These are phyloP conservation scores for Podospora australis DNA, from an alignment of 495 filamentous ascomycete species.

Conservation along the genomic window DNA sequence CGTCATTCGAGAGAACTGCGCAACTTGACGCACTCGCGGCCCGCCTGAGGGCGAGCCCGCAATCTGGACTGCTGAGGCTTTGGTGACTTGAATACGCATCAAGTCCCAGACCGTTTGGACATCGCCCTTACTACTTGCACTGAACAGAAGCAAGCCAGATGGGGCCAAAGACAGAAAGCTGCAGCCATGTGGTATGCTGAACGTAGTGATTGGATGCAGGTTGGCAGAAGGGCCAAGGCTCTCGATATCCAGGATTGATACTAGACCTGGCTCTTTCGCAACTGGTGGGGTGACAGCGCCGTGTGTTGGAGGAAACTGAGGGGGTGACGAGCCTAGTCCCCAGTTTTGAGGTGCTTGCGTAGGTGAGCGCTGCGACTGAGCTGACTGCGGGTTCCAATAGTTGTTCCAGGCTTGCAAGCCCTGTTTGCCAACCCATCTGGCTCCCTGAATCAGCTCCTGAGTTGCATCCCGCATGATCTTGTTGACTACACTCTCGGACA, in stretches of 20 bases:
- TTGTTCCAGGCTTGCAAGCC: conserved; percentile 80
- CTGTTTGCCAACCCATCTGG: conserved; percentile 80
- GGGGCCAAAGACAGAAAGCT: conserved; percentile 89
- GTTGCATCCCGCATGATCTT: conserved; percentile 81
- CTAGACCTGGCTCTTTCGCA: conserved; percentile 63
- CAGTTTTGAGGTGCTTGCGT: conserved; percentile 24
- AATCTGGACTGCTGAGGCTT: conserved; percentile 44
- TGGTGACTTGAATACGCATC: conserved; percentile 60
- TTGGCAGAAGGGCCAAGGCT: conserved; percentile 42
- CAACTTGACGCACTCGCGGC: conserved; percentile 66
- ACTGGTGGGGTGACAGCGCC: conserved; percentile 42
- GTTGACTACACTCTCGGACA: conserved; percentile 74
- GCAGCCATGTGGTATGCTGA: conserved; percentile 74
- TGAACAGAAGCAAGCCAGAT: conserved; percentile 74
- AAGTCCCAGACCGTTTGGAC: conserved; percentile 90
- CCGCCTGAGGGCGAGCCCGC: conserved; percentile 26
- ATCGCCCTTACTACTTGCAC: conserved; percentile 87
- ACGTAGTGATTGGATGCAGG: conserved; percentile 66
- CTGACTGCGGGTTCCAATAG: conserved; percentile 64
- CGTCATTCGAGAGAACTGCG: conserved; percentile 83
- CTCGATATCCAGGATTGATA: conserved; percentile 80
- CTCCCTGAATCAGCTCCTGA: conserved; percentile 83
- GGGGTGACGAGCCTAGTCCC: conserved; percentile 31
- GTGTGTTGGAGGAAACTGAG: conserved; percentile 74
- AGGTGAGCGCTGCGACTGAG: conserved; percentile 35